Conservation (phyloP, 352 stramenopile genomes). For the Phytopythium montanum region DNA sequence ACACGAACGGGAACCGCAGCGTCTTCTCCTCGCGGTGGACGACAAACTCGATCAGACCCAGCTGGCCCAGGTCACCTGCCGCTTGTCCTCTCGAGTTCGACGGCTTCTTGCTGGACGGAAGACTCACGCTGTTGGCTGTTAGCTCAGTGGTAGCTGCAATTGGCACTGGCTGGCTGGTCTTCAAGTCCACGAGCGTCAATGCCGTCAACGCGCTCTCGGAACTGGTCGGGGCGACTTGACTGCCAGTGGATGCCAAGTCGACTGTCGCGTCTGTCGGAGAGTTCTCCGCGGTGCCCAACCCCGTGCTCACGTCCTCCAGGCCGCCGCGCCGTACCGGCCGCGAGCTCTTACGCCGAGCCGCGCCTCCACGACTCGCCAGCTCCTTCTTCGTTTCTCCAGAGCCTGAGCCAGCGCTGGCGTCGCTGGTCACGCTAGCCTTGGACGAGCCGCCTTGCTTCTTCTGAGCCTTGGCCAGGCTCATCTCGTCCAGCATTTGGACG, state of each 20-base stretch:
- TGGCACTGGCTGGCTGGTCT: neutral
- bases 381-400: neutral
- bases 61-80: neutral
- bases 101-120: too few species aligned
- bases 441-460: neutral
- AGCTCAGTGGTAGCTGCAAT: neutral
- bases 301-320: neutral
- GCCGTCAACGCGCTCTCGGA: neutral
- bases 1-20: neutral
- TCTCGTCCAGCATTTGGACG: conserved; percentile 36
- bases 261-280: neutral
- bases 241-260: neutral
- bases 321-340: neutral
- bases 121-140: neutral
- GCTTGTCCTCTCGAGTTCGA: neutral
- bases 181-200: neutral
- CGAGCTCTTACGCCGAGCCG: conserved; percentile 5
- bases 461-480: conserved; percentile 8
- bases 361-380: neutral
- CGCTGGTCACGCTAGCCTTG: neutral
- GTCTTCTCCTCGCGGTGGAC: neutral
- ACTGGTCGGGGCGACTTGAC: neutral
- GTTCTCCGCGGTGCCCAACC: neutral
- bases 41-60: neutral
- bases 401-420: neutral